Conservation (phyloP, 371 early-diverging fungal genomes). For the Entomophthora muscae region DNA sequence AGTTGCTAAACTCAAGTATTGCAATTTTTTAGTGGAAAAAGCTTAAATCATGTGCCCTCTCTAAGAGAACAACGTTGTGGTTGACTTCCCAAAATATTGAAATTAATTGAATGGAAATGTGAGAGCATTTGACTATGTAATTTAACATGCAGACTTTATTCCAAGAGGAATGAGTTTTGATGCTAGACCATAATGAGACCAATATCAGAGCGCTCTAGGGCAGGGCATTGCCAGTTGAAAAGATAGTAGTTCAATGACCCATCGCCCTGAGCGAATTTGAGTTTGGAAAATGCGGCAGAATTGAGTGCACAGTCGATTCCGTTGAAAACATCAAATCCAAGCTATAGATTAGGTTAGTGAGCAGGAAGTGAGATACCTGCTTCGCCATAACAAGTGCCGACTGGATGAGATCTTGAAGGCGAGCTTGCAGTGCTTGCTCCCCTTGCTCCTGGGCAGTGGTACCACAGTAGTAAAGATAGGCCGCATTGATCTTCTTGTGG, state of each 20-base stretch:
- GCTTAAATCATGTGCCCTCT: too few relatives aligned
- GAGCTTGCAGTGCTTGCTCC: constrained; percentile 22
- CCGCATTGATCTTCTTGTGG: constrained; percentile 66
- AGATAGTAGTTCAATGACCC: constrained; percentile 86
- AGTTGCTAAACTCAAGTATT: too few relatives aligned
- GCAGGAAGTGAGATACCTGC: too few relatives aligned
- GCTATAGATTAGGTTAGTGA: constrained; percentile 14
- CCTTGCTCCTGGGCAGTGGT: constrained; percentile 22
- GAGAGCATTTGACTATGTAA: too few relatives aligned
- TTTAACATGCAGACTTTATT: too few relatives aligned
- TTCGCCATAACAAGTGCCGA: constrained; percentile 67
- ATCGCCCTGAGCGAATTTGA: constrained; percentile 85
- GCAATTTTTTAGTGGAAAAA: too few relatives aligned
- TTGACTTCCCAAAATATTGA: too few relatives aligned
- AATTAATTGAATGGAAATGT: too few relatives aligned
- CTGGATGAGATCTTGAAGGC: constrained; percentile 36
- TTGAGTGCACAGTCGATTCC: constrained; percentile 80
- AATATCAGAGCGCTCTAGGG: constrained; percentile 41
- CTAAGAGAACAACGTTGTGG: too few relatives aligned
- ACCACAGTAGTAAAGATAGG: constrained; percentile 87
- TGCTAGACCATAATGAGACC: constrained; percentile 81
- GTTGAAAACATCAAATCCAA: constrained; percentile 79
- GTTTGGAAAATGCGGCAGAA: constrained; percentile 43
- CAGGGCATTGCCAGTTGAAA: constrained; percentile 79
- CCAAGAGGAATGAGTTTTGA: too few relatives aligned